A percentile compares a stretch with the other conserved stretches of the same genome.
These are phyloP conservation scores for Tetrahymena malaccensis DNA, from an alignment of 73 alveolate genomes.

Conservation along the genomic window DNA sequence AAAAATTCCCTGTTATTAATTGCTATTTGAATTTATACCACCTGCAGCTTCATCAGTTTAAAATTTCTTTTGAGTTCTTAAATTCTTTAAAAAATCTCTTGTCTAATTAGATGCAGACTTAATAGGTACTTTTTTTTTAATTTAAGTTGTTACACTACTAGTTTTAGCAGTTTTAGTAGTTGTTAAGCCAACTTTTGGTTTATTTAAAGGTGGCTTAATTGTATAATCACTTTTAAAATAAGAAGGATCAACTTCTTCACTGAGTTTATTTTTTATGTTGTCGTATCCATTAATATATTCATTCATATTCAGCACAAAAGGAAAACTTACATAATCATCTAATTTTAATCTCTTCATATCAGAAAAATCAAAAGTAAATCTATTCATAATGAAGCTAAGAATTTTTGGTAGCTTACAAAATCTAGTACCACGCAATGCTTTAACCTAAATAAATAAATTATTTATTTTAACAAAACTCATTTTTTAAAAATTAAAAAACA, in stretches of 20 bases:
- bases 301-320: slow-evolving; percentile 70
- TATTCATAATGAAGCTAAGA: slow-evolving; percentile 62
- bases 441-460: not conserved
- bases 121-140: not conserved
- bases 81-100: not conserved
- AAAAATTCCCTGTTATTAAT: not conserved
- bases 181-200: not conserved
- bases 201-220: not conserved
- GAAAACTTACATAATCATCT: slow-evolving; percentile 74
- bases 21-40: not conserved
- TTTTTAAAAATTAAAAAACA: not conserved
- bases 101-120: not conserved
- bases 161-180: not conserved
- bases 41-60: not conserved
- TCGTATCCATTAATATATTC: slow-evolving; percentile 55
- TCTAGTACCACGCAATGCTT: slow-evolving; percentile 81
- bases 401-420: slow-evolving; percentile 72
- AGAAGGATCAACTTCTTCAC: slow-evolving; percentile 40
- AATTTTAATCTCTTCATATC: slow-evolving; percentile 71
- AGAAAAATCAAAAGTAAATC: slow-evolving; percentile 80
- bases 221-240: not conserved
- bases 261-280: slow-evolving; percentile 28
- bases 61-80: not conserved
- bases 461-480: not conserved
- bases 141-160: not conserved